Conservation (phyloP, 768 basidiomycete genomes). For the Xerocomellus intermedius region DNA sequence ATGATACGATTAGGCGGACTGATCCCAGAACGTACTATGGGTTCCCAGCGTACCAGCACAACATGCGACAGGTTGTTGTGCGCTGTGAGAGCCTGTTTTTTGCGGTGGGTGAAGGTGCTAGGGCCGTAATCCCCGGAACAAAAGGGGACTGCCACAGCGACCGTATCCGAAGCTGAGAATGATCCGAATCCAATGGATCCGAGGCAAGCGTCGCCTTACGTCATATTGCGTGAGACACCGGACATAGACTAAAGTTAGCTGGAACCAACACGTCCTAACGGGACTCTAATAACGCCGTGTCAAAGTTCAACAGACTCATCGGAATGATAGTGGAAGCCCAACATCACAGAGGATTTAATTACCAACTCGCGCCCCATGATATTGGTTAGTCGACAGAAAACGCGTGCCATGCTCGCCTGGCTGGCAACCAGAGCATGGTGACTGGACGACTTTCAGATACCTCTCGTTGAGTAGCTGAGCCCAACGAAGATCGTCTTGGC, state of each 20-base stretch:
- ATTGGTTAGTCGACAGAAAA: neutral
- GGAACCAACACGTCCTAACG: neutral
- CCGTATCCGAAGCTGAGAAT: no score
- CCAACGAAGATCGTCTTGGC: neutral
- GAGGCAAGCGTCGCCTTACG: neutral
- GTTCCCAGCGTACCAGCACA: neutral
- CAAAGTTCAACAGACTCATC: neutral
- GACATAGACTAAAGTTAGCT: neutral
- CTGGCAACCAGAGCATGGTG: neutral
- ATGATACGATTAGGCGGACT: neutral
- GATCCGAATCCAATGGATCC: neutral
- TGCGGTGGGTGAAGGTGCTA: neutral
- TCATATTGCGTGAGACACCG: no score
- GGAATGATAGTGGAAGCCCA: neutral
- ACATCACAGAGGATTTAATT: neutral
- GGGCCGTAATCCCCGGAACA: neutral
- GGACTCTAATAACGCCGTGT: neutral
- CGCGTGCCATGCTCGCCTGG: conserved; percentile 3
- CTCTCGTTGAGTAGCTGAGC: neutral
- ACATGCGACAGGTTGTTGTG: neutral
- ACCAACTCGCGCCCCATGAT: neutral
- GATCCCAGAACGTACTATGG: neutral
- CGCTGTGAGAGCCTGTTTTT: neutral
- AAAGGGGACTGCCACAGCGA: neutral
- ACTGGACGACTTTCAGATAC: neutral